These are phyloP conservation scores for Magnaporthiopsis incrustans DNA, from an alignment of 2,329 filamentous ascomycete genomes.

Conservation along the genomic window DNA sequence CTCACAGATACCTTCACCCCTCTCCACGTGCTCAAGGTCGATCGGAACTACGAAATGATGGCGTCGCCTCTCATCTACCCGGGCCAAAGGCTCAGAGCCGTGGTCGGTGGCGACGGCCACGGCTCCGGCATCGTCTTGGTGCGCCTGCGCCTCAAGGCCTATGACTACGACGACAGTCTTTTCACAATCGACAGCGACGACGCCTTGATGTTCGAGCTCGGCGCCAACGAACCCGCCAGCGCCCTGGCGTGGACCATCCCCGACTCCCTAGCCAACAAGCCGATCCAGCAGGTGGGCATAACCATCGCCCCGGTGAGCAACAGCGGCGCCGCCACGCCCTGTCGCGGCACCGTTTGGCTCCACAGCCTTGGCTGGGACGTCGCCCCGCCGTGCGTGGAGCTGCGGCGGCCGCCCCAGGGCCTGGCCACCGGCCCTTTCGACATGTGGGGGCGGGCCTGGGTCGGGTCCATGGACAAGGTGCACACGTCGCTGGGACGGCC, in stretches of 20 bases:
- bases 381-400: conserved; percentile 12
- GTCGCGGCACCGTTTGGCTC: conserved; percentile 13
- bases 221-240: background rate
- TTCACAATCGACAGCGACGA: conserved; percentile 5
- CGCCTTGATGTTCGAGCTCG: background rate
- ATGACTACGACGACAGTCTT: conserved; percentile 11
- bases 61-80: conserved; percentile 21
- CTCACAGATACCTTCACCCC: conserved; percentile 21
- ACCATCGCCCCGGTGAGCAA: conserved; percentile 7
- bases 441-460: conserved; percentile 22
- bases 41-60: conserved; percentile 16
- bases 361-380: conserved; percentile 15
- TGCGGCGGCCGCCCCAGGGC: conserved; percentile 6
- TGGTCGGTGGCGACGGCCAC: conserved; percentile 7
- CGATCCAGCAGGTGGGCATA: conserved; percentile 20
- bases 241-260: conserved; percentile 17
- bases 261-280: conserved; percentile 14
- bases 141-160: conserved; percentile 11
- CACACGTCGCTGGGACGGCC: conserved; percentile 12
- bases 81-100: conserved; percentile 17
- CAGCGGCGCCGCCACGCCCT: background rate
- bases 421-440: conserved; percentile 6
- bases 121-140: conserved; percentile 6
- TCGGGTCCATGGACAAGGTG: conserved; percentile 18
- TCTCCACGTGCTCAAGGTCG: conserved; percentile 15